A percentile compares a stretch with the other conserved stretches of the same genome.
phyloP scores from a whole-genome alignment of 176 grass and related monocot genomes.

The Juncus effusus region DNA sequence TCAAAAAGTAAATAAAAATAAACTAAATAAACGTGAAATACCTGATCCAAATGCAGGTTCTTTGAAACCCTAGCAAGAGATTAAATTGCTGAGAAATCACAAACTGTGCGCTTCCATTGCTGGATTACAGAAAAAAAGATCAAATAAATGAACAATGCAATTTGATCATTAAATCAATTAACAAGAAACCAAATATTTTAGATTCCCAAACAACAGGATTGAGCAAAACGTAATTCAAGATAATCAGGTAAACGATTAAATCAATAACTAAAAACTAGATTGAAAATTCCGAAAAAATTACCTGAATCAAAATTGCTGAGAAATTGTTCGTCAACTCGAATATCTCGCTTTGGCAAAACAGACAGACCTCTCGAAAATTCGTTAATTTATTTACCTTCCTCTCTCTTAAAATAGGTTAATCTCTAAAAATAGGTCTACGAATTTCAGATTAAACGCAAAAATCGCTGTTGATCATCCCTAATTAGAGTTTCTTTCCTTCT shows the following conservation, averaged over 20 bases:
- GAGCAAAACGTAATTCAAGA: background rate
- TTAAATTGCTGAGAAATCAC: slow-evolving; percentile 16
- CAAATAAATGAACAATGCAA: background rate
- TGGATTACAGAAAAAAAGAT: slow-evolving; percentile 26
- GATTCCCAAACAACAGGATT: slow-evolving; percentile 15
- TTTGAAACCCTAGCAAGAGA: slow-evolving; percentile 19
- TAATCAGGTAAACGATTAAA: slow-evolving; percentile 10
- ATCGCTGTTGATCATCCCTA: too few relatives aligned
- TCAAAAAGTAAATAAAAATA: background rate
- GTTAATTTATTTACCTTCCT: slow-evolving; percentile 19
- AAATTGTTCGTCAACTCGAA: background rate
- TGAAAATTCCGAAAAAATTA: slow-evolving; percentile 1
- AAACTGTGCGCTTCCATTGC: slow-evolving; percentile 5
- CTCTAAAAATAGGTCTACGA: too few relatives aligned
- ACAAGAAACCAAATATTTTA: slow-evolving; percentile 9
- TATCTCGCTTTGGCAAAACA: background rate
- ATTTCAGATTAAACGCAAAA: too few relatives aligned
- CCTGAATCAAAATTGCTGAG: slow-evolving; percentile 10
- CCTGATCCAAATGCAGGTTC: background rate
- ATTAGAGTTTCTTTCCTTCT: too few relatives aligned
- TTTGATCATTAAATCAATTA: slow-evolving; percentile 7
- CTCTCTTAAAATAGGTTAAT: background rate
- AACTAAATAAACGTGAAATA: too few relatives aligned
- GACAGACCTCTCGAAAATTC: background rate
- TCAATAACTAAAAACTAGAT: slow-evolving; percentile 1